phyloP scores from a whole-genome alignment of 1,139 yeast species.

The Hyphopichia buzzinii region DNA sequence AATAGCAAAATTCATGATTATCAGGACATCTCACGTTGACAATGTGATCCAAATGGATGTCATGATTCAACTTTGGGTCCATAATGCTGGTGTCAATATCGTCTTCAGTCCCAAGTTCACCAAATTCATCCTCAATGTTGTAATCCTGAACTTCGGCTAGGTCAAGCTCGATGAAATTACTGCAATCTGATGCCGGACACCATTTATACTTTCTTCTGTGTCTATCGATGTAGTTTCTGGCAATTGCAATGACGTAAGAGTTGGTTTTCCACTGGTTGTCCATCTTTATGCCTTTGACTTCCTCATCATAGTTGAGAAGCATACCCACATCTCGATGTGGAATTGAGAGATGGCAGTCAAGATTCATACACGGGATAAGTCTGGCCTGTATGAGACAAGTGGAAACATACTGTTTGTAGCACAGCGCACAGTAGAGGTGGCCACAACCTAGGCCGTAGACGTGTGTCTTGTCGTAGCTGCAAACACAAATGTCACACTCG shows the following conservation, averaged over 20 bases:
- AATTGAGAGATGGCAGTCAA: constrained; percentile 29
- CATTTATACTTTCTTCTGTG: constrained; percentile 54
- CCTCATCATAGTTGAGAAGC: constrained; percentile 8
- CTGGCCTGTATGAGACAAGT: constrained; percentile 52
- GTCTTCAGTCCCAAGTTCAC: constrained; percentile 25
- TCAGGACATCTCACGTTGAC: constrained; percentile 57
- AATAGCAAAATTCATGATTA: constrained; percentile 75
- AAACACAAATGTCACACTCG: constrained; percentile 72
- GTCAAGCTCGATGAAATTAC: constrained; percentile 51
- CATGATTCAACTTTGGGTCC: constrained; percentile 1
- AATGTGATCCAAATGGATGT: neutral
- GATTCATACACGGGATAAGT: constrained; percentile 66
- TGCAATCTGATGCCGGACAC: constrained; percentile 92
- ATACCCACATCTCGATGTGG: constrained; percentile 31
- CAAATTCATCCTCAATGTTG: constrained; percentile 15
- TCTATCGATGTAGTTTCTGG: constrained; percentile 51
- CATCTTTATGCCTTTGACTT: constrained; percentile 7
- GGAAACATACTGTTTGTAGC: constrained; percentile 61
- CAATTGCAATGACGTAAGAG: constrained; percentile 23
- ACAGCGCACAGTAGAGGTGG: constrained; percentile 66
- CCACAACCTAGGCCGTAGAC: constrained; percentile 63
- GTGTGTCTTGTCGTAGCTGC: constrained; percentile 33
- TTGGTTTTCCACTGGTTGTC: constrained; percentile 10
- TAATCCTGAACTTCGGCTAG: neutral
- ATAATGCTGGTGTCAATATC: neutral